Evolutionary conservation across 108 stramenopile species (phyloP).

Genomic region (Aurantiochytrium sp.): DNA sequence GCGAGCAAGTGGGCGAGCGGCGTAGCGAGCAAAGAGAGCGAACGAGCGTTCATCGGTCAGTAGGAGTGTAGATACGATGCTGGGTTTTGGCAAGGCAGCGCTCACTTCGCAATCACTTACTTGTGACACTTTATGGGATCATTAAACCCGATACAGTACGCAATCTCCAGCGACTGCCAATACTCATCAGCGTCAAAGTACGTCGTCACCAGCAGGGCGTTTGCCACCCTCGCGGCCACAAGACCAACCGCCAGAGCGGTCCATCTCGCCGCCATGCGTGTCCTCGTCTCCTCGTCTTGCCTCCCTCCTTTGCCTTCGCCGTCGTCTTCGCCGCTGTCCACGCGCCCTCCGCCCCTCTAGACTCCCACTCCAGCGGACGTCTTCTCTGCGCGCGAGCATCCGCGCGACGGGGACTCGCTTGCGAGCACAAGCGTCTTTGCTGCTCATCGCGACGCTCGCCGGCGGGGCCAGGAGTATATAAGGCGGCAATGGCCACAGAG

Average conservation of each 20-base stretch:
- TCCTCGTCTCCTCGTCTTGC: no score
- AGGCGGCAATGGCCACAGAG: not conserved
- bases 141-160: not conserved
- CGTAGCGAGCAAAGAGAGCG: not conserved
- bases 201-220: not conserved
- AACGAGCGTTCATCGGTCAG: not conserved
- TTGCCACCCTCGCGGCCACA: not conserved
- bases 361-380: no score
- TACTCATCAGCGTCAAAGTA: slow-evolving; percentile 13
- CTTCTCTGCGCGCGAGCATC: no score
- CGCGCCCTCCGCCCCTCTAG: no score
- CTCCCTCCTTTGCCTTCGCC: no score
- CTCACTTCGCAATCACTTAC: not conserved
- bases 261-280: no score
- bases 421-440: no score
- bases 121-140: not conserved
- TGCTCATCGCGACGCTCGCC: no score
- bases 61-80: not conserved
- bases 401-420: no score
- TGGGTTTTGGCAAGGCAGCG: not conserved
- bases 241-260: no score
- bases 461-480: not conserved
- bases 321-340: no score
- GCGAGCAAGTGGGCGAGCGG: not conserved
- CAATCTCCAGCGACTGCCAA: slow-evolving; percentile 5